Evolutionary conservation across 495 filamentous ascomycete genomes (phyloP).

Genomic region (Penicillium malachiteum): DNA sequence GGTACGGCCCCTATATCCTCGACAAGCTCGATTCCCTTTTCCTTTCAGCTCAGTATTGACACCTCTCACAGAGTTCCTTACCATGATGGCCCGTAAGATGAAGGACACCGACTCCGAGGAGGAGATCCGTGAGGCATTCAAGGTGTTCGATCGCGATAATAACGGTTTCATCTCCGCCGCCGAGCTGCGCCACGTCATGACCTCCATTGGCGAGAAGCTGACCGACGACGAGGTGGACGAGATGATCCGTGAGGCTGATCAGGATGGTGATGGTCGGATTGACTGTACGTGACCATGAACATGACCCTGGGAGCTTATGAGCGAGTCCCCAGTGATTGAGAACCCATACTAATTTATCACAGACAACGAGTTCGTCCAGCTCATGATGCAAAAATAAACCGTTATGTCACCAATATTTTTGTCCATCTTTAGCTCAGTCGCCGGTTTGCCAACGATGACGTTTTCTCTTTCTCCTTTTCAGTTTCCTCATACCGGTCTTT

Average conservation of each 20-base stretch:
- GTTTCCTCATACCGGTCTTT: conserved; percentile 27
- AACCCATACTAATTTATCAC: conserved; percentile 5
- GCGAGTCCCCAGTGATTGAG: not conserved
- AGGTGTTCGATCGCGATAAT: conserved; percentile 99
- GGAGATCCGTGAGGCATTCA: conserved; percentile 92
- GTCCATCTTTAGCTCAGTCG: conserved; percentile 33
- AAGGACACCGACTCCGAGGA: conserved; percentile 99
- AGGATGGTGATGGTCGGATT: conserved; percentile 96
- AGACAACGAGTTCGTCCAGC: conserved; percentile 99
- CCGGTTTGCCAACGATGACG: conserved; percentile 24
- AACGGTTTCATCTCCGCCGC: conserved; percentile 99
- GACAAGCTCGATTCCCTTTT: not conserved
- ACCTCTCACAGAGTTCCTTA: conserved; percentile 77
- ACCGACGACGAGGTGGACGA: conserved; percentile 99
- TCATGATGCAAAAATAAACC: conserved; percentile 99
- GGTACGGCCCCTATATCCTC: conserved; percentile 51
- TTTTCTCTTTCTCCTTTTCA: conserved; percentile 23
- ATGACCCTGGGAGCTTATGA: not conserved
- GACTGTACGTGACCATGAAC: conserved; percentile 65
- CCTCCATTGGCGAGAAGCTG: conserved; percentile 98
- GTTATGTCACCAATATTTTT: conserved; percentile 25
- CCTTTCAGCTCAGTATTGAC: conserved; percentile 9
- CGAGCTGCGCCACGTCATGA: conserved; percentile 98
- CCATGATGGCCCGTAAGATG: conserved; percentile 99
- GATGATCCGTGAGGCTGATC: conserved; percentile 99